Percentiles rank a stretch among this genome's conserved stretches.
Conservation (phyloP, 768 basidiomycete genomes). For the Pleurotus tuber-regium region DNA sequence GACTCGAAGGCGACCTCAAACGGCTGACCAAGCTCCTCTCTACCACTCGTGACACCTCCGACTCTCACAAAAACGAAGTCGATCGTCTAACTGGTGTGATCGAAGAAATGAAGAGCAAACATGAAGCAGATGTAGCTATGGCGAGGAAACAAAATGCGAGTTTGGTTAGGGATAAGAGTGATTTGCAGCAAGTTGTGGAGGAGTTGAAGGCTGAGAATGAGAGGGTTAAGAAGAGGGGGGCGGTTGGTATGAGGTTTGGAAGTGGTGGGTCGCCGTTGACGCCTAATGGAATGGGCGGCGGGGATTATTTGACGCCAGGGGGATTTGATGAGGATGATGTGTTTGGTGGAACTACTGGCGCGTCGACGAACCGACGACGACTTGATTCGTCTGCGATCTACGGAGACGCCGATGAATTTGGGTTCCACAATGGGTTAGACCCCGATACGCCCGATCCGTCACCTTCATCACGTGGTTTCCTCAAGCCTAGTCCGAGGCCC, state of each 20-base stretch:
- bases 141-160: slow-evolving; percentile 86
- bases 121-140: slow-evolving; percentile 93
- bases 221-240: slow-evolving; percentile 59
- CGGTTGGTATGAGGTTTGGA: slow-evolving; percentile 62
- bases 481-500: slow-evolving; percentile 65
- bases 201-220: slow-evolving; percentile 68
- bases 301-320: slow-evolving; percentile 58
- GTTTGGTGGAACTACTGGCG: slow-evolving; percentile 61
- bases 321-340: slow-evolving; percentile 56
- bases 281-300: slow-evolving; percentile 47
- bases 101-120: slow-evolving; percentile 81
- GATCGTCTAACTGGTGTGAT: slow-evolving; percentile 64
- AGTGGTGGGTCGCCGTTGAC: slow-evolving; percentile 80
- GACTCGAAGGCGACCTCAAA: slow-evolving; percentile 81
- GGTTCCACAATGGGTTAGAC: slow-evolving; percentile 42
- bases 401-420: slow-evolving; percentile 35
- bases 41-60: slow-evolving; percentile 67
- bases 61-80: slow-evolving; percentile 83
- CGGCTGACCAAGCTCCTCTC: slow-evolving; percentile 75
- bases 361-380: slow-evolving; percentile 59
- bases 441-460: slow-evolving; percentile 63
- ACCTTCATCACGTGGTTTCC: slow-evolving; percentile 48
- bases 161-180: slow-evolving; percentile 88
- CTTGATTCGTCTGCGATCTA: slow-evolving; percentile 42
- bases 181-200: slow-evolving; percentile 82